phyloP scores from a whole-genome alignment of 2,329 filamentous ascomycete genomes.

The Ascochyta pisi region DNA sequence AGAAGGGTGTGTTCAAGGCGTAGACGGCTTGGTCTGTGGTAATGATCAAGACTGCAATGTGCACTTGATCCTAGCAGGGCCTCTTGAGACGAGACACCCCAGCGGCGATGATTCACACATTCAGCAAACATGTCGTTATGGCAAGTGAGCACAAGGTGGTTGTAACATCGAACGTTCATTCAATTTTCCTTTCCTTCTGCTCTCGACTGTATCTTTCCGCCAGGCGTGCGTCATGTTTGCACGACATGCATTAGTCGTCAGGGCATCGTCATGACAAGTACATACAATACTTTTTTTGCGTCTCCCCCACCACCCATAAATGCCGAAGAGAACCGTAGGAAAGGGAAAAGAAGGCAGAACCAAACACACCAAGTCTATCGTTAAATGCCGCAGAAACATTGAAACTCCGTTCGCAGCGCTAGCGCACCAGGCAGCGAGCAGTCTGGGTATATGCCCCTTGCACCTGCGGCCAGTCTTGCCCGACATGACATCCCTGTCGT shows the following conservation, averaged over 20 bases:
- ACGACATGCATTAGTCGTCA: constrained; percentile 37
- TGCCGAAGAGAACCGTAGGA: constrained; percentile 35
- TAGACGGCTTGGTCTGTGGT: background rate
- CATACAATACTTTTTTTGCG: constrained; percentile 38
- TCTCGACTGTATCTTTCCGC: constrained; percentile 25
- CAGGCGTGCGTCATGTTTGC: constrained; percentile 28
- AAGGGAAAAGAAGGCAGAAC: constrained; percentile 31
- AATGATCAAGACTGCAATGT: background rate
- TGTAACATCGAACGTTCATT: constrained; percentile 22
- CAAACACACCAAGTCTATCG: constrained; percentile 46
- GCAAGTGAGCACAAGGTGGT: background rate
- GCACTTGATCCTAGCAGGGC: background rate
- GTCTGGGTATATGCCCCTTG: constrained; percentile 38
- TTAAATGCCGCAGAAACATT: constrained; percentile 42
- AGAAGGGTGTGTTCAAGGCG: constrained; percentile 60
- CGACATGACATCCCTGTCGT: constrained; percentile 21
- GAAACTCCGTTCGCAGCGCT: constrained; percentile 38
- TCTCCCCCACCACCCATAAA: constrained; percentile 22
- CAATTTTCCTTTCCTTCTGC: constrained; percentile 22
- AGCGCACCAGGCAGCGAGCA: constrained; percentile 24
- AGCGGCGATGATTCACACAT: background rate
- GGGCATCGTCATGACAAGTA: constrained; percentile 40
- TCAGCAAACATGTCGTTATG: background rate
- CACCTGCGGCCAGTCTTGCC: constrained; percentile 33
- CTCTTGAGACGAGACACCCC: too few species aligned